Percentiles rank a stretch among this genome's conserved stretches.
Conservation (phyloP, 805 yeast genomes). For the Tetrapisispora fleetii region DNA sequence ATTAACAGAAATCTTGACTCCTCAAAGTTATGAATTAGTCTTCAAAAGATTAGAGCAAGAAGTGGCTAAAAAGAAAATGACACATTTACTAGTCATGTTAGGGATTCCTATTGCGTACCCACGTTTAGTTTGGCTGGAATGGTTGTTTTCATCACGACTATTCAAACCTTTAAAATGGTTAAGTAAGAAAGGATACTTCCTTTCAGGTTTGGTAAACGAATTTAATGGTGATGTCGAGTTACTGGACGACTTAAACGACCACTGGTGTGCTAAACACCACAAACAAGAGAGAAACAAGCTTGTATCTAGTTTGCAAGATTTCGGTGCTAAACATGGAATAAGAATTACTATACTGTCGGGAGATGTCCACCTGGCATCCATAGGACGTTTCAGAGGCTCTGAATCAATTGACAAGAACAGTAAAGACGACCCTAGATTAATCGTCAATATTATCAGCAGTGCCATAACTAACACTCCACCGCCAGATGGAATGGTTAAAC, state of each 20-base stretch:
- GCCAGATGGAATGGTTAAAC: conserved; percentile 71
- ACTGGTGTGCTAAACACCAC: conserved; percentile 89
- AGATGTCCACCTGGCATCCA: conserved; percentile 83
- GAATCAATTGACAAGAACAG: conserved; percentile 37
- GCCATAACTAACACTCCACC: conserved; percentile 93
- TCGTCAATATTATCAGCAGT: conserved; percentile 77
- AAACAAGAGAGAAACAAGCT: conserved; percentile 74
- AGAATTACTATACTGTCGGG: conserved; percentile 83
- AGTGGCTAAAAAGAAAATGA: conserved; percentile 38
- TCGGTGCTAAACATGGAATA: conserved; percentile 54
- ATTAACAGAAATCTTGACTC: conserved; percentile 43
- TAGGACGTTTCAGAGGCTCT: conserved; percentile 65
- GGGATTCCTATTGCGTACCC: conserved; percentile 97
- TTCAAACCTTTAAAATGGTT: conserved; percentile 55
- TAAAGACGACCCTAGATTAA: conserved; percentile 61
- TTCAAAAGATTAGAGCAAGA: conserved; percentile 55
- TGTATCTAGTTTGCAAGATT: conserved; percentile 48
- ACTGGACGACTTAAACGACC: conserved; percentile 88
- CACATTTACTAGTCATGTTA: conserved; percentile 71
- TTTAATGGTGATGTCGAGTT: conserved; percentile 89
- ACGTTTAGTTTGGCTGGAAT: conserved; percentile 83
- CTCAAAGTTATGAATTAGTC: conserved; percentile 46
- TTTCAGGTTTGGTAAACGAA: conserved; percentile 73
- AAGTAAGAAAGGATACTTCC: conserved; percentile 51
- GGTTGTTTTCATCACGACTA: conserved; percentile 50